phyloP scores from a whole-genome alignment of 805 yeast genomes.

The Candida glaebosa region DNA sequence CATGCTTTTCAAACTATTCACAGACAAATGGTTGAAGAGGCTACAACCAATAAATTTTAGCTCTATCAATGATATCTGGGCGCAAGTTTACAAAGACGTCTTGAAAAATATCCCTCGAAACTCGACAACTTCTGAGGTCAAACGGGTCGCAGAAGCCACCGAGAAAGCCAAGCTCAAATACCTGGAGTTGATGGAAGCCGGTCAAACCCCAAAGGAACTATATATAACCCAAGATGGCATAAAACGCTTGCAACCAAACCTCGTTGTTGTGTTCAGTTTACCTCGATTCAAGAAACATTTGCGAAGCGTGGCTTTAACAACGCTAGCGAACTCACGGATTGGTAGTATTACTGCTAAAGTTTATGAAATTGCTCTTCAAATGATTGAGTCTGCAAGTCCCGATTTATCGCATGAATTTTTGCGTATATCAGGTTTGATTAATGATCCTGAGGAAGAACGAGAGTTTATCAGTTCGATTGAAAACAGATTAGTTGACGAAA shows the following conservation, averaged over 20 bases:
- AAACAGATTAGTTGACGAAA: conserved; percentile 30
- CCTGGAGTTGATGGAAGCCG: conserved; percentile 29
- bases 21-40: conserved; percentile 35
- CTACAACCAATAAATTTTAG: conserved; percentile 28
- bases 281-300: conserved; percentile 64
- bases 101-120: conserved; percentile 33
- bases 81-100: conserved; percentile 31
- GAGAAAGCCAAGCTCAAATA: conserved; percentile 44
- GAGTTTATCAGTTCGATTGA: conserved; percentile 26
- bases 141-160: conserved; percentile 56
- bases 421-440: conserved; percentile 46
- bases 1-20: conserved; percentile 24
- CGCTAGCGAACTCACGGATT: conserved; percentile 60
- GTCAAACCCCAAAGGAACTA: conserved; percentile 22
- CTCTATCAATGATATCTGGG: conserved; percentile 39
- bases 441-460: conserved; percentile 44
- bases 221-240: conserved; percentile 27
- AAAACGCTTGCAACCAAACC: conserved; percentile 44
- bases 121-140: conserved; percentile 36
- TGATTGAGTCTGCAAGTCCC: conserved; percentile 58
- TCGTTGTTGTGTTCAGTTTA: conserved; percentile 60
- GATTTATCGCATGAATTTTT: conserved; percentile 37
- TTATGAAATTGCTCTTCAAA: conserved; percentile 53
- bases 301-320: conserved; percentile 61
- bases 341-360: conserved; percentile 68